A percentile compares a stretch with the other conserved stretches of the same genome.
Evolutionary conservation across 257 asterid genomes (phyloP).

Genomic region (Voacanga thouarsii): DNA sequence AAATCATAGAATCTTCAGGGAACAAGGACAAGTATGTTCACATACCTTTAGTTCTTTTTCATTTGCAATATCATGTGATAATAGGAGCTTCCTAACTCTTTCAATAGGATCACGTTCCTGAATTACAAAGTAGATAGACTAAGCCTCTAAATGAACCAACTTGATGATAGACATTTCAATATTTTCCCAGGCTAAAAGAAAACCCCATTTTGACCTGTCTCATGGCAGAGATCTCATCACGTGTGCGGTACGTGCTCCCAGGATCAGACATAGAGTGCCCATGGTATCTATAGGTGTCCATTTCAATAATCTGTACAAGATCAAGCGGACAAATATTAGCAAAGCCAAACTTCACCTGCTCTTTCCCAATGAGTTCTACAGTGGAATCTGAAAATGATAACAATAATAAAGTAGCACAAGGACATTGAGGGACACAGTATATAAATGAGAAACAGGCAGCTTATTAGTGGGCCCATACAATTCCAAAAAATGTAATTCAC

Average conservation of each 20-base stretch:
- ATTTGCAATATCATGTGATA: slow-evolving; percentile 71
- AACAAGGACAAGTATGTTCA: neutral
- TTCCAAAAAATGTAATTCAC: no score
- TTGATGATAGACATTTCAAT: neutral
- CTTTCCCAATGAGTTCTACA: neutral
- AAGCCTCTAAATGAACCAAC: neutral
- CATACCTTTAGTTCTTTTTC: slow-evolving; percentile 89
- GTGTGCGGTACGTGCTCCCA: slow-evolving; percentile 97
- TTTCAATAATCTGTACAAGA: slow-evolving; percentile 84
- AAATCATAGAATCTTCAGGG: neutral
- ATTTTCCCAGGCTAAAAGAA: neutral
- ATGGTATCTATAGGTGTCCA: slow-evolving; percentile 98
- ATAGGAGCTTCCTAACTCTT: slow-evolving; percentile 80
- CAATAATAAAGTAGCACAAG: neutral
- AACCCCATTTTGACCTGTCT: slow-evolving; percentile 63
- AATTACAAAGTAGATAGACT: slow-evolving; percentile 10
- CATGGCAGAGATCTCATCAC: slow-evolving; percentile 87
- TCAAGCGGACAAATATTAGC: slow-evolving; percentile 18
- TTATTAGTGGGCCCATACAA: no score
- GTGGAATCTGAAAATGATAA: neutral
- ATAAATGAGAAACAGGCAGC: neutral
- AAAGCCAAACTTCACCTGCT: neutral
- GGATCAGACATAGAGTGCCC: slow-evolving; percentile 99
- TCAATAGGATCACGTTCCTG: slow-evolving; percentile 98
- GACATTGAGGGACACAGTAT: neutral